Percentiles rank a stretch among this genome's conserved stretches.
phyloP scores from a whole-genome alignment of 2,329 filamentous ascomycete species.

The Pseudonectria foliicola region DNA sequence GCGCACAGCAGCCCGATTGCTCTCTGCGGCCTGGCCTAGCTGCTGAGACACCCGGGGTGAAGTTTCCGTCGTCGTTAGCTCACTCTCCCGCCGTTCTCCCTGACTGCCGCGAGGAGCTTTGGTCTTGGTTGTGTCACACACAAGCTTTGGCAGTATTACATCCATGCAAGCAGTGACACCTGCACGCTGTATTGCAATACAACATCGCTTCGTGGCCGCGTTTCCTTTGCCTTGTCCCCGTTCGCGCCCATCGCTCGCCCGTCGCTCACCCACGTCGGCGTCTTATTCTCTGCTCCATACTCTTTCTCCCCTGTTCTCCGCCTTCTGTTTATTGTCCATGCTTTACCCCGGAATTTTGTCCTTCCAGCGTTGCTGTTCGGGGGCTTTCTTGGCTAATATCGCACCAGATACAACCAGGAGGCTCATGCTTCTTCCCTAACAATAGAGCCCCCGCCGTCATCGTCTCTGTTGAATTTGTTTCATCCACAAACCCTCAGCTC shows the following conservation, averaged over 20 bases:
- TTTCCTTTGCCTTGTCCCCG: conserved; percentile 12
- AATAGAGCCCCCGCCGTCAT: conserved; percentile 46
- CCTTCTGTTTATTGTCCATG: background rate
- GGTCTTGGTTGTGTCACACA: conserved; percentile 19
- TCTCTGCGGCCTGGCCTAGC: conserved; percentile 17
- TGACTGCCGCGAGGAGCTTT: conserved; percentile 19
- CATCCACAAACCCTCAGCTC: conserved; percentile 41
- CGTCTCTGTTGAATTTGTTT: conserved; percentile 45
- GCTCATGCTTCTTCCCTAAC: conserved; percentile 44
- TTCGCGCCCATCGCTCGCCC: conserved; percentile 2
- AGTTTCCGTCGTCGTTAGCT: background rate
- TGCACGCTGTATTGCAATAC: conserved; percentile 24
- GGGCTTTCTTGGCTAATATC: conserved; percentile 20
- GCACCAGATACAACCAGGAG: conserved; percentile 48
- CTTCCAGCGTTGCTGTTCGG: conserved; percentile 4
- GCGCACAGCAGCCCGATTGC: conserved; percentile 10
- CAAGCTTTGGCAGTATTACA: conserved; percentile 21
- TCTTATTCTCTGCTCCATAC: background rate
- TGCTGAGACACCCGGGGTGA: conserved; percentile 16
- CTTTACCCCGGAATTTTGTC: conserved; percentile 3
- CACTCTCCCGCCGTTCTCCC: conserved; percentile 11
- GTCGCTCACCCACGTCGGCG: background rate
- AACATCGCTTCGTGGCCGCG: conserved; percentile 20
- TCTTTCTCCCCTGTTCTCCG: conserved; percentile 2
- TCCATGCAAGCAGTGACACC: conserved; percentile 20